Evolutionary conservation across 73 alveolate genomes (phyloP).

Genomic region (Paramecium sonneborni): DNA sequence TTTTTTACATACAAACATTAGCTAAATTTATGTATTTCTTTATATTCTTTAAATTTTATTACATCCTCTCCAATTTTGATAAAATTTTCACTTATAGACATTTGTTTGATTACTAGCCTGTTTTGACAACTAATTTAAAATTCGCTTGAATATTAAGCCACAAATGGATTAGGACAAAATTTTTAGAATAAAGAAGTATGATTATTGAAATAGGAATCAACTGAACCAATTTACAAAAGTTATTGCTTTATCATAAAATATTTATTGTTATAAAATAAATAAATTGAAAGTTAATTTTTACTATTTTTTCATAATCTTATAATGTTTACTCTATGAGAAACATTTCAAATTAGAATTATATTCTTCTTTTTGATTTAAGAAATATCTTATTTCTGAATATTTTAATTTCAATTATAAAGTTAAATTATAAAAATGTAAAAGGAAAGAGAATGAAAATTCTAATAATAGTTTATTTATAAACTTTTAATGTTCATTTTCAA

Average conservation of each 20-base stretch:
- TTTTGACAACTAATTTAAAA: neutral
- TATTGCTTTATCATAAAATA: neutral
- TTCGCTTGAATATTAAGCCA: neutral
- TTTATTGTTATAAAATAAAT: neutral
- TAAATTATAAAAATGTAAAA: too few species aligned
- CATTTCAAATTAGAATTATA: too few species aligned
- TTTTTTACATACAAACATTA: neutral
- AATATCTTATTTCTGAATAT: too few species aligned
- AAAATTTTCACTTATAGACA: neutral
- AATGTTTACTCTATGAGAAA: too few species aligned
- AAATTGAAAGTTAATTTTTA: neutral
- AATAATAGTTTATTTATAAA: too few species aligned
- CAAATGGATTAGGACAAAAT: neutral
- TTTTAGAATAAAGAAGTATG: neutral
- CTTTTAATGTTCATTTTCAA: too few species aligned
- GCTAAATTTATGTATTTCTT: neutral
- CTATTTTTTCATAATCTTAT: neutral
- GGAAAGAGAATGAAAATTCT: too few species aligned
- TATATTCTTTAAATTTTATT: neutral
- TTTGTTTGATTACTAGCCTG: neutral
- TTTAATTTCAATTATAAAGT: too few species aligned
- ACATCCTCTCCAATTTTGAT: conserved; percentile 13
- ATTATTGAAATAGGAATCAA: neutral
- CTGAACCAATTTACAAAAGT: neutral
- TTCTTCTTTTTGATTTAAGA: too few species aligned